Evolutionary conservation across 2,329 filamentous ascomycete species (phyloP), one percentile per base, ranked within the genome.

Genomic region (Cladosporium velox): DNA sequence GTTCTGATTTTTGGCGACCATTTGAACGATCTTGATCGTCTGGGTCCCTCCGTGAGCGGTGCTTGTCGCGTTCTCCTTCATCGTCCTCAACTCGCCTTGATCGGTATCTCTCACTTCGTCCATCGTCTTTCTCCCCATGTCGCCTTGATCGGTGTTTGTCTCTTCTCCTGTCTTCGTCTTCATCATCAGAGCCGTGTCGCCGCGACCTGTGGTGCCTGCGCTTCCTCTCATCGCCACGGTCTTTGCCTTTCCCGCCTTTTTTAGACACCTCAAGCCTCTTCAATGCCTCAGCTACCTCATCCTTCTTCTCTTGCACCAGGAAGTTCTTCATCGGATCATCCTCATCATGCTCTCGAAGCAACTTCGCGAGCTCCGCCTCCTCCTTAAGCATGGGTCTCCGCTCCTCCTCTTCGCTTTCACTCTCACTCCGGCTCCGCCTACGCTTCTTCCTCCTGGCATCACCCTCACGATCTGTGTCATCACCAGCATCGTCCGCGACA

Each of bases 301-400:
- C 92, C 79, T 91, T 93, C 85, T 98, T 97, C 79, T 96, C 91
- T 69, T 94, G 87, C 61, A 97, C 88, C 69, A 98, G 77, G 73
- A 91, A 97, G 44, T 87, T 88, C 79, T 97, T 97, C 95, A 99
- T 99, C 0, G 95, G 95, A 77, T 99, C 95, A 68, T 98, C 94
- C 28, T 97, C 93, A 70, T 98, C 95, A 54, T 76, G 73, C 18
- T 94, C 89, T 64, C 86, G 82, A 62, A 96, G 87, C 65, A 98
- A 77, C 54, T 88, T 85, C 60, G 87, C 87, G 59, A 98, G 79
- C 76, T 98, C 93, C 65, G 83, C 82, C 80, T 98, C 93, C 75
- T 97, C 93, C 67, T 88, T 90, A 12, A 97, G 78, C 81, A 91
- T 78, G 1, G 90, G 89, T 66, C 91, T 81, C 62, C 76, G 69